These are phyloP conservation scores for Phytophthora tentaculata DNA, from an alignment of 352 stramenopile genomes.

Conservation along the genomic window DNA sequence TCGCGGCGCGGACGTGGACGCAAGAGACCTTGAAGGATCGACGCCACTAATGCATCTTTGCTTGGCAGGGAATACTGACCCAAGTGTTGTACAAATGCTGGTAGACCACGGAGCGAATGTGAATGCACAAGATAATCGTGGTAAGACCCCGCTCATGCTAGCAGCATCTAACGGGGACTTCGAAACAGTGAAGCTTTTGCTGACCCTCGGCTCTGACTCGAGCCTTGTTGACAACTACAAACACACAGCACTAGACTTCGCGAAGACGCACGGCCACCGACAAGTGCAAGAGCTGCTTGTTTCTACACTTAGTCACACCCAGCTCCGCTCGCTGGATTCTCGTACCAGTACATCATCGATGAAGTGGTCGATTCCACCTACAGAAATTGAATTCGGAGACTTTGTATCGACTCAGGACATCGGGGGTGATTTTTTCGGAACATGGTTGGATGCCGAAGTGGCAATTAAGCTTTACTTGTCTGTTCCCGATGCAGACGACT, in stretches of 20 bases:
- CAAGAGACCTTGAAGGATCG: slow-evolving; percentile 2
- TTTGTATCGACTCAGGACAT: slow-evolving; percentile 1
- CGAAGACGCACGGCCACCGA: slow-evolving; percentile 1
- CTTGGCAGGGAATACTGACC: not conserved
- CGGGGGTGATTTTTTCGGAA: slow-evolving; percentile 14
- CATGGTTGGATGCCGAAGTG: slow-evolving; percentile 19
- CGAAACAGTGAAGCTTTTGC: not conserved
- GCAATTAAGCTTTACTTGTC: slow-evolving; percentile 10
- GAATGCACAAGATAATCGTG: not conserved
- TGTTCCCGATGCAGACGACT: not conserved
- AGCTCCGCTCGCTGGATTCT: not conserved
- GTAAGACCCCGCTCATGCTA: slow-evolving; percentile 5
- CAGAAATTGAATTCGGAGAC: slow-evolving; percentile 22
- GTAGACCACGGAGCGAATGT: slow-evolving; percentile 3
- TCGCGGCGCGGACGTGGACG: slow-evolving; percentile 3
- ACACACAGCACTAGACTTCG: slow-evolving; percentile 5
- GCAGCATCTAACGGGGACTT: slow-evolving; percentile 6
- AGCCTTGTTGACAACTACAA: slow-evolving; percentile 4
- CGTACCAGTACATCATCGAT: not conserved
- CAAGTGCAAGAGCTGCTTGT: slow-evolving; percentile 9
- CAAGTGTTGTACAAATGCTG: not conserved
- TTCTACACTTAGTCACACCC: slow-evolving; percentile 1
- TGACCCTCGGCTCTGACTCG: slow-evolving; percentile 5
- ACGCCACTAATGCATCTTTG: slow-evolving; percentile 7
- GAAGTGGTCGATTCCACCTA: slow-evolving; percentile 16